These are phyloP conservation scores for Colletotrichum lindemuthianum DNA, from an alignment of 2,329 filamentous ascomycete genomes.

Conservation along the genomic window DNA sequence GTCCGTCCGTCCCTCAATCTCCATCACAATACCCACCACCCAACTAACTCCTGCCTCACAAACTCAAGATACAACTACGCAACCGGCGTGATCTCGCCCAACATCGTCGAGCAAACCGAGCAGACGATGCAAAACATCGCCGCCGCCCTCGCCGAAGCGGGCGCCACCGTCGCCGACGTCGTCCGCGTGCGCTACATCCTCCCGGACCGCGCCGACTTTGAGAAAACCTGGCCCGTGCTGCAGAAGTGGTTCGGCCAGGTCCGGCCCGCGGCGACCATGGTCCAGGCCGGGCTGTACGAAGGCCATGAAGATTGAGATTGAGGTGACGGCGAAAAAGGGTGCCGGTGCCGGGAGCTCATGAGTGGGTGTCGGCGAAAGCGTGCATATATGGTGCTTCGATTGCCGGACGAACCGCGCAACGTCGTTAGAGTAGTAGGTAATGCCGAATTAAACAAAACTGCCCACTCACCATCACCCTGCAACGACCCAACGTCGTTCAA, in stretches of 20 bases:
- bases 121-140: constrained; percentile 60
- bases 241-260: constrained; percentile 59
- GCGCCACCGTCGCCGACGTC: constrained; percentile 55
- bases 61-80: constrained; percentile 60
- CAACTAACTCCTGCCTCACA: not conserved
- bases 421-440: no score
- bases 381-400: no score
- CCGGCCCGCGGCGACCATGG: constrained; percentile 64
- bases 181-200: constrained; percentile 64
- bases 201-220: constrained; percentile 58
- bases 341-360: not conserved
- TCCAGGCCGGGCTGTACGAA: constrained; percentile 61
- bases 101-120: constrained; percentile 59
- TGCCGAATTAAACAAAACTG: no score
- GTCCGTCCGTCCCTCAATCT: constrained; percentile 23
- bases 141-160: constrained; percentile 55
- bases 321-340: constrained; percentile 49
- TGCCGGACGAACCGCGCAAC: no score
- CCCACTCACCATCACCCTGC: no score
- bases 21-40: not conserved
- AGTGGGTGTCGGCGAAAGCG: not conserved
- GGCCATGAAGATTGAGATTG: constrained; percentile 56
- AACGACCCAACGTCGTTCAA: no score
- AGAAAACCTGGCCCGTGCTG: constrained; percentile 60
- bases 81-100: constrained; percentile 55